Percentiles rank a stretch among this genome's conserved stretches.
phyloP scores from a whole-genome alignment of 2,329 filamentous ascomycete genomes.

The Fusarium phyllophilum region DNA sequence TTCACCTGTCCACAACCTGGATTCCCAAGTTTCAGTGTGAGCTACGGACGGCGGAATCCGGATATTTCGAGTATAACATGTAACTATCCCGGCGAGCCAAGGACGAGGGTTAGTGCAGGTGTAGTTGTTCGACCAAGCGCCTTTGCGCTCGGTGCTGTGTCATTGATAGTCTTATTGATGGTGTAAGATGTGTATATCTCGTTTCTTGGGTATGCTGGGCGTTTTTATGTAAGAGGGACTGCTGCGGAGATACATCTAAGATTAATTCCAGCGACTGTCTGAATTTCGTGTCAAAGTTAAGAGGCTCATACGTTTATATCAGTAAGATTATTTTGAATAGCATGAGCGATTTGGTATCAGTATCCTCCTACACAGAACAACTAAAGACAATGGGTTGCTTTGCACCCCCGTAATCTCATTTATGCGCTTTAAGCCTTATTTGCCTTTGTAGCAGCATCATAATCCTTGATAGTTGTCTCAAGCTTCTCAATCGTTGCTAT shows the following conservation, averaged over 20 bases:
- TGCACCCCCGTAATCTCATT: not conserved
- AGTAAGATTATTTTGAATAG: not conserved
- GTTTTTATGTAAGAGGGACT: conserved; percentile 20
- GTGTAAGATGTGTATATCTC: conserved; percentile 18
- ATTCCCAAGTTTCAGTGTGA: conserved; percentile 48
- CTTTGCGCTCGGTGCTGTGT: conserved; percentile 25
- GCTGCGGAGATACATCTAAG: conserved; percentile 1
- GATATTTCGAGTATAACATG: conserved; percentile 46
- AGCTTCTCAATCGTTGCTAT: conserved; percentile 50
- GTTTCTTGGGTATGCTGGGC: conserved; percentile 12
- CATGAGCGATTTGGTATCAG: not conserved
- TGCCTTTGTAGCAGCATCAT: conserved; percentile 44
- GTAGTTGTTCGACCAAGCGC: conserved; percentile 17
- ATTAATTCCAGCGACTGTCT: not conserved
- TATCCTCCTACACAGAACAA: not conserved
- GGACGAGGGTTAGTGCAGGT: conserved; percentile 43
- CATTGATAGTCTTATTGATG: conserved; percentile 33
- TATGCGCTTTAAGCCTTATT: conserved; percentile 27
- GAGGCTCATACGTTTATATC: not conserved
- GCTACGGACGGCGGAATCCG: conserved; percentile 48
- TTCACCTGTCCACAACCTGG: conserved; percentile 76
- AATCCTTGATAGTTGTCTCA: conserved; percentile 51
- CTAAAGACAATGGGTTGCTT: not conserved
- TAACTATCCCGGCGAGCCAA: conserved; percentile 53
- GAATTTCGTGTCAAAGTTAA: not conserved